Base-by-base conservation (phyloP, 805 yeast genomes). In the Ogataea thermomethanolica region DNA sequence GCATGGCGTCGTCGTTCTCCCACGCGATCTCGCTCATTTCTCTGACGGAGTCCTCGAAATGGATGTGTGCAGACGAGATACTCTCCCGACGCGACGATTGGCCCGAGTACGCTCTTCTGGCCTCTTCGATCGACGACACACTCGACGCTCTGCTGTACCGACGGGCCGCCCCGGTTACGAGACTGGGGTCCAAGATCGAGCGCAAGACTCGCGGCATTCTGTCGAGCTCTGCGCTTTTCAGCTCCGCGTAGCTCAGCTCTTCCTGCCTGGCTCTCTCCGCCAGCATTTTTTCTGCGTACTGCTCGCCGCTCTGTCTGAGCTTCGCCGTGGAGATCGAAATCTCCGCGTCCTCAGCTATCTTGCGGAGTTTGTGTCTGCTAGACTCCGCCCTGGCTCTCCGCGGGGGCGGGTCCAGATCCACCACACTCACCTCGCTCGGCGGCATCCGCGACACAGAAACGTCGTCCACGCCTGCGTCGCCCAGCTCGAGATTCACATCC, bases 61-160 rank as follows among this genome's bases (percentile, higher is more conserved):
- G 43, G 15, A 47, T 41, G 13, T 47, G 46, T 24, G 46, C 43
- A 6, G 46, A 35, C 6, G 45, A 36, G n/a, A 44, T 34, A 29
- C 48, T 44, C 3, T 26, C 45, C 31, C 53, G 33, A 13, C 51
- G 46, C 5, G 51, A 45, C 7, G 46, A 40, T 8, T 41, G 31
- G 21, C 29, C 37, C 2, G 43, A 35, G 15, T 24, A 37, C 7
- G 50, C 54, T 14, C 59, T 36, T 49, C 62, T 47, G 15, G 51
- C 59, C 17, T 42, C 47, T 48, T 57, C 62, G 29, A 57, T 51
- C 3, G 60, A 55, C 4, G 58, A 48, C 8, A 51, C 54, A 33
- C 53, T 47, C 20, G 60, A 55, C 5, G 55, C 50, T 26, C 59
- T 43, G 23, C 53, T 44, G 24, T 25, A 27, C 13, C 44, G 37